Conservation (phyloP, 495 filamentous ascomycete genomes). For the Penicillium macrosclerotiorum region DNA sequence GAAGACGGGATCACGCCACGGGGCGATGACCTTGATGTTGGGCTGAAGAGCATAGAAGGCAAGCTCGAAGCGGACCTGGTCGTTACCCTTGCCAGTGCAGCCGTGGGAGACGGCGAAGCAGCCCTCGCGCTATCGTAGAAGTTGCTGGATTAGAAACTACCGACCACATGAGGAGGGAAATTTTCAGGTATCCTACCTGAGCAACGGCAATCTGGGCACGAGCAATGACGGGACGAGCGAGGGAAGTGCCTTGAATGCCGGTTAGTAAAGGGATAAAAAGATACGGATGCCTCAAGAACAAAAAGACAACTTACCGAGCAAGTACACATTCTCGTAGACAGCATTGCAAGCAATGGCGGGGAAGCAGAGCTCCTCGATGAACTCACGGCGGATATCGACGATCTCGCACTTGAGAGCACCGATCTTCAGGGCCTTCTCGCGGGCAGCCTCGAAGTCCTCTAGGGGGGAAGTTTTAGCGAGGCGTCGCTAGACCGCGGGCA, state of each 20-base stretch:
- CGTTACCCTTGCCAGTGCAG: conserved; percentile 85
- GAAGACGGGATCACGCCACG: conserved; percentile 84
- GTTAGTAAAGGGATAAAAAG: conserved; percentile 3
- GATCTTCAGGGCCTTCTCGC: conserved; percentile 57
- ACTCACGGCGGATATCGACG: conserved; percentile 62
- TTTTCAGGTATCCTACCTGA: conserved; percentile 26
- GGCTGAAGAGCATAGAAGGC: conserved; percentile 75
- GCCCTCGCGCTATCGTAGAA: conserved; percentile 31
- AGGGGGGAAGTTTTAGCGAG: conserved; percentile 10
- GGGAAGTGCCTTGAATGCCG: conserved; percentile 62
- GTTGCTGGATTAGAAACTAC: neutral
- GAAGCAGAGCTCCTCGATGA: conserved; percentile 85
- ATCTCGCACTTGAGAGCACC: conserved; percentile 46
- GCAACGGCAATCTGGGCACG: conserved; percentile 76
- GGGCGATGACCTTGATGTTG: conserved; percentile 80
- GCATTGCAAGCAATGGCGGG: conserved; percentile 82
- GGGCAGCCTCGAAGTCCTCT: conserved; percentile 66
- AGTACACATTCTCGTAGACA: conserved; percentile 80
- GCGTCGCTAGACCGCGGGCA: neutral
- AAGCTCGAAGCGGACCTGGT: conserved; percentile 84
- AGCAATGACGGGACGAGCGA: conserved; percentile 89
- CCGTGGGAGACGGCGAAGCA: conserved; percentile 68
- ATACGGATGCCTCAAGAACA: too few species aligned
- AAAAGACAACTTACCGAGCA: conserved; percentile 53
- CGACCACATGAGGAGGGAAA: neutral